These are phyloP conservation scores for Akebia trifoliata DNA, from an alignment of 164 flowering plant species.

Conservation along the genomic window DNA sequence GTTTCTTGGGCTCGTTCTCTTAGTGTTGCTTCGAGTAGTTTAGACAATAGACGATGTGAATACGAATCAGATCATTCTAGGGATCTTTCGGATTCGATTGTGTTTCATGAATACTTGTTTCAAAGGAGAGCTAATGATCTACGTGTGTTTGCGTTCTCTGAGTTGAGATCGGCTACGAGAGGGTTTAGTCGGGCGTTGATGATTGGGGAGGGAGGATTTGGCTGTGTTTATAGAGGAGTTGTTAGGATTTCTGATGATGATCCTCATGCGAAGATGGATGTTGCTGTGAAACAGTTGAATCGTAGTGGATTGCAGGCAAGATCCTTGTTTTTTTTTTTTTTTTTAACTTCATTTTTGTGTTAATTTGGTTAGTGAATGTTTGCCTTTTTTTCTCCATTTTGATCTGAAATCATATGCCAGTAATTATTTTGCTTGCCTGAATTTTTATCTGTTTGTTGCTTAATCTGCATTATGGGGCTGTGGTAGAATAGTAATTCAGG, in stretches of 20 bases:
- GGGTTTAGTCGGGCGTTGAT: slow-evolving; percentile 65
- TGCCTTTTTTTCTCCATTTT: no score
- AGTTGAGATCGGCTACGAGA: slow-evolving; percentile 73
- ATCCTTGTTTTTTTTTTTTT: slow-evolving; percentile 2
- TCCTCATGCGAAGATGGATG: slow-evolving; percentile 39
- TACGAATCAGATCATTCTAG: slow-evolving; percentile 24
- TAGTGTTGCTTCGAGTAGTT: slow-evolving; percentile 59
- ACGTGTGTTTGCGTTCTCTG: slow-evolving; percentile 54
- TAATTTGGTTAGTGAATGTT: background rate
- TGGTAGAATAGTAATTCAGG: no score
- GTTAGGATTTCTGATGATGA: slow-evolving; percentile 30
- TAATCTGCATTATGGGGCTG: no score
- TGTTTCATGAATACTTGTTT: slow-evolving; percentile 23
- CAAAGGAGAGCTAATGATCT: slow-evolving; percentile 52
- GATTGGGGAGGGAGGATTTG: slow-evolving; percentile 96
- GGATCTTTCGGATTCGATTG: slow-evolving; percentile 27
- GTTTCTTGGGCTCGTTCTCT: slow-evolving; percentile 83
- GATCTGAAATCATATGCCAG: no score
- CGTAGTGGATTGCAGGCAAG: slow-evolving; percentile 88
- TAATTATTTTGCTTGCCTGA: no score
- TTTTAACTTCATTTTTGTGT: background rate
- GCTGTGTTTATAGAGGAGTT: slow-evolving; percentile 72
- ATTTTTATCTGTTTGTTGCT: no score
- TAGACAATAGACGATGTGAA: slow-evolving; percentile 28
- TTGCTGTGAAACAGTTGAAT: slow-evolving; percentile 83